These are phyloP conservation scores for Microstegium vimineum DNA, from an alignment of 176 grass and related monocot species.

Conservation along the genomic window DNA sequence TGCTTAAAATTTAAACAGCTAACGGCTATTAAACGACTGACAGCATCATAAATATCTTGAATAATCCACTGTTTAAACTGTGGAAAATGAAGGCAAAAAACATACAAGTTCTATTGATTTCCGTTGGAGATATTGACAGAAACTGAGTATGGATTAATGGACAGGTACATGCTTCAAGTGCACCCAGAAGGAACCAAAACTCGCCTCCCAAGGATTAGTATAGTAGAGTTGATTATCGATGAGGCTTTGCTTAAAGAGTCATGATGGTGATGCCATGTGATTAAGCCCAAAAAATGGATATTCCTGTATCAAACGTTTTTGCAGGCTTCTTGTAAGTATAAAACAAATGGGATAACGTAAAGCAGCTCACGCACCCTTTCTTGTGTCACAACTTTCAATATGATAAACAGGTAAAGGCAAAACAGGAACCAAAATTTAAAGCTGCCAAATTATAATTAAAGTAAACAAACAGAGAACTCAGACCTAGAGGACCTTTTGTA, in stretches of 20 bases:
- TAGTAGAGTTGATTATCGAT: constrained; percentile 31
- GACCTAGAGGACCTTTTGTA: constrained; percentile 26
- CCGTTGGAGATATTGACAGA: background rate
- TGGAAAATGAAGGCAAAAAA: background rate
- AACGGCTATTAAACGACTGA: background rate
- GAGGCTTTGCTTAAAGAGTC: constrained; percentile 38
- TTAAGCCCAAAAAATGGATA: constrained; percentile 2
- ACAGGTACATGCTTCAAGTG: constrained; percentile 3
- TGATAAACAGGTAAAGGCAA: constrained; percentile 26
- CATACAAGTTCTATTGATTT: background rate
- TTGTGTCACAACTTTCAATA: constrained; percentile 33
- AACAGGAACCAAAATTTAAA: constrained; percentile 36
- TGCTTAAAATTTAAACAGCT: background rate
- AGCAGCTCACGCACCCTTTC: constrained; percentile 12
- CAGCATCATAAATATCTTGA: background rate
- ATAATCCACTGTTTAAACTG: background rate
- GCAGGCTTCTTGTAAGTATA: constrained; percentile 32
- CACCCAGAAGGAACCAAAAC: constrained; percentile 38
- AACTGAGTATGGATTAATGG: background rate
- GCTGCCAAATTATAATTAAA: constrained; percentile 46
- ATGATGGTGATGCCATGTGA: constrained; percentile 18
- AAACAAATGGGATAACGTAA: constrained; percentile 29
- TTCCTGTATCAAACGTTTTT: constrained; percentile 14
- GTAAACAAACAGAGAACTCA: constrained; percentile 24
- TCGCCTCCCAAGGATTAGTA: constrained; percentile 23